Conservation (phyloP, 2,329 filamentous ascomycete species). For the Endocalyx cinctus region DNA sequence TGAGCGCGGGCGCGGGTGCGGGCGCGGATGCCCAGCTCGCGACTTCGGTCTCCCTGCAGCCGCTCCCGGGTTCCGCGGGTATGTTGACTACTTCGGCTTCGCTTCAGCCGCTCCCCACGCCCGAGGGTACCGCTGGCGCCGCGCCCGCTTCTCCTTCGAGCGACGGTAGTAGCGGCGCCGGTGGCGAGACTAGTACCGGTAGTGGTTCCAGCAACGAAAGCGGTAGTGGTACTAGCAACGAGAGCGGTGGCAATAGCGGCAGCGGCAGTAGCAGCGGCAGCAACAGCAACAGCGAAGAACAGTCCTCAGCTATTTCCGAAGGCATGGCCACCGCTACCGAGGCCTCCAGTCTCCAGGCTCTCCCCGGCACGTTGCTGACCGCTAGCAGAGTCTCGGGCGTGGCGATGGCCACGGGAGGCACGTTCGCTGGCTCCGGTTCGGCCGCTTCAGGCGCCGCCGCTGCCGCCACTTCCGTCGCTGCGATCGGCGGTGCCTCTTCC, state of each 20-base stretch:
- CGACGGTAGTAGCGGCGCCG: neutral
- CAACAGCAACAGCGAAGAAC: constrained; percentile 1
- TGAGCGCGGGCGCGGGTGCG: constrained; percentile 2
- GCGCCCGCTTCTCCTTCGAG: constrained; percentile 4
- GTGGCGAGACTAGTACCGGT: neutral
- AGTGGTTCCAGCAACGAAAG: neutral
- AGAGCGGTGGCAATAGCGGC: constrained; percentile 1
- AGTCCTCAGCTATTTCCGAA: too few relatives aligned
- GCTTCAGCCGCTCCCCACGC: constrained; percentile 8
- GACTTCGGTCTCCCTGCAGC: neutral
- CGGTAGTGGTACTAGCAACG: neutral
- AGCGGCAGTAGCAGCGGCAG: constrained; percentile 2
- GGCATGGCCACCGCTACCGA: constrained; percentile 5
- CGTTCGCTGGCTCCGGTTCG: constrained; percentile 3
- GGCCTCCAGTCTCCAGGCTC: constrained; percentile 5
- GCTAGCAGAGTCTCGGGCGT: constrained; percentile 5
- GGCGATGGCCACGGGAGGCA: constrained; percentile 1
- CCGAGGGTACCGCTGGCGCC: constrained; percentile 1
- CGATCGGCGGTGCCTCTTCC: neutral
- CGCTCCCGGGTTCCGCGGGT: constrained; percentile 2
- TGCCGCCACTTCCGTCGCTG: neutral
- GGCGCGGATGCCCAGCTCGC: neutral
- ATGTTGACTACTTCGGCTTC: constrained; percentile 1
- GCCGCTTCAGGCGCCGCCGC: neutral
- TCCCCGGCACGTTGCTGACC: constrained; percentile 9